A percentile compares a stretch with the other conserved stretches of the same genome.
phyloP scores from a whole-genome alignment of 2,329 filamentous ascomycete species.

The Chalaropsis thielavioides region DNA sequence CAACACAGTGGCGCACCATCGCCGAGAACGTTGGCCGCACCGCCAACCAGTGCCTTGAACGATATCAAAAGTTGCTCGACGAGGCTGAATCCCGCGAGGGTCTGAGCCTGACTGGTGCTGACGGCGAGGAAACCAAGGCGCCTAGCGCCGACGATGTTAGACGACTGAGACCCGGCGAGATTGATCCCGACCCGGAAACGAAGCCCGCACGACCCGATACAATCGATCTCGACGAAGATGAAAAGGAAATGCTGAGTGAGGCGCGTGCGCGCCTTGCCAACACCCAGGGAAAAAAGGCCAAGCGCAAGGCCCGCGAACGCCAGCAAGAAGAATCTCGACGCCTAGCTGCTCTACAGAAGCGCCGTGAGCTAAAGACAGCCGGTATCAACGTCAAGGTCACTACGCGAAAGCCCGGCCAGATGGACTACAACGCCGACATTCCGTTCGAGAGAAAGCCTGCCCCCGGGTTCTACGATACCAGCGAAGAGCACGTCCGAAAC shows the following conservation, averaged over 20 bases:
- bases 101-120: conserved; percentile 68
- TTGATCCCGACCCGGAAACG: conserved; percentile 93
- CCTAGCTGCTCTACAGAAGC: conserved; percentile 81
- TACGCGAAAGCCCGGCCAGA: conserved; percentile 84
- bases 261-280: conserved; percentile 91
- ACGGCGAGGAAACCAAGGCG: conserved; percentile 72
- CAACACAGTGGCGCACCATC: conserved; percentile 97
- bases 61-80: conserved; percentile 91
- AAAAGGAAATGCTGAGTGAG: conserved; percentile 98
- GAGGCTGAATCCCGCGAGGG: conserved; percentile 87
- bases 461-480: conserved; percentile 83
- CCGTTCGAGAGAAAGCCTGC: conserved; percentile 90
- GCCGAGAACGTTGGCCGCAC: conserved; percentile 92
- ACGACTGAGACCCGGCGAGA: conserved; percentile 74
- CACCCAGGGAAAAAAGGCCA: conserved; percentile 97
- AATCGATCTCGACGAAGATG: conserved; percentile 95
- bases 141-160: conserved; percentile 88
- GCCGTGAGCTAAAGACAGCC: conserved; percentile 88
- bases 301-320: conserved; percentile 87
- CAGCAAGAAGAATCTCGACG: conserved; percentile 90
- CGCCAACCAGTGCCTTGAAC: conserved; percentile 90
- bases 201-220: conserved; percentile 93
- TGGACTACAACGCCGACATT: conserved; percentile 99
- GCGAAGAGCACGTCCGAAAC: conserved; percentile 65
- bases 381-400: conserved; percentile 96